Conservation (phyloP, 805 yeast genomes). For the Wickerhamomyces sydowiorum region DNA sequence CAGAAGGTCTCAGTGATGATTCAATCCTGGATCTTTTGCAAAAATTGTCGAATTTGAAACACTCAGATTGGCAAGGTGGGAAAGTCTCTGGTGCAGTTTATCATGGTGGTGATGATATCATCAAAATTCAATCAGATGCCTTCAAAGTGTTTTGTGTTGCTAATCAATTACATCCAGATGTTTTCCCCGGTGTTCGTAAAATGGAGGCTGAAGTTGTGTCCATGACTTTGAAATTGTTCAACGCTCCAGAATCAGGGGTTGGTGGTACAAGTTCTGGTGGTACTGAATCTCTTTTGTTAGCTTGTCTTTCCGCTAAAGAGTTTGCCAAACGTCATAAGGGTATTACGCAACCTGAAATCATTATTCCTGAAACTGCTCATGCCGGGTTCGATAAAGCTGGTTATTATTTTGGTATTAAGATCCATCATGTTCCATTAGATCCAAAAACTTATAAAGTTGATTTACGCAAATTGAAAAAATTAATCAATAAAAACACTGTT, state of each 20-base stretch:
- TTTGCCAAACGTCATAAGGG: slow-evolving; percentile 55
- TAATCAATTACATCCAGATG: slow-evolving; percentile 95
- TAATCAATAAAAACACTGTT: slow-evolving; percentile 76
- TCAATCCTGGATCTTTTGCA: slow-evolving; percentile 48
- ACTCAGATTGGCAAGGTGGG: slow-evolving; percentile 80
- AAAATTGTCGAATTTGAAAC: slow-evolving; percentile 43
- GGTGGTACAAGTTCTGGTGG: slow-evolving; percentile 95
- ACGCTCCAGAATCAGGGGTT: slow-evolving; percentile 65
- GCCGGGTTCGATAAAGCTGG: slow-evolving; percentile 96
- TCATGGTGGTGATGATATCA: slow-evolving; percentile 84
- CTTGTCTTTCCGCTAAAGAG: slow-evolving; percentile 86
- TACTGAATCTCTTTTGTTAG: slow-evolving; percentile 82
- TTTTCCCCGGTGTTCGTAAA: slow-evolving; percentile 91
- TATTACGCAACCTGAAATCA: slow-evolving; percentile 71
- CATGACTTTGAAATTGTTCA: slow-evolving; percentile 76
- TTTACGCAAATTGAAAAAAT: slow-evolving; percentile 48
- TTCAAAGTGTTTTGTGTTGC: slow-evolving; percentile 77
- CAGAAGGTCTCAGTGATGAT: slow-evolving; percentile 44
- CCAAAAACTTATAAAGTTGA: slow-evolving; percentile 65
- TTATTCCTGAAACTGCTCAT: slow-evolving; percentile 86
- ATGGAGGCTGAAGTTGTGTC: slow-evolving; percentile 95
- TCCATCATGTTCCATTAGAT: slow-evolving; percentile 76
- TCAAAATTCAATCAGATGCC: slow-evolving; percentile 70
- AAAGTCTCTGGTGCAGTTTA: slow-evolving; percentile 93
- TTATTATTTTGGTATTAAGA: slow-evolving; percentile 78